These are phyloP conservation scores for Phlebiopsis gigantea DNA, from an alignment of 768 basidiomycete species.

Conservation along the genomic window DNA sequence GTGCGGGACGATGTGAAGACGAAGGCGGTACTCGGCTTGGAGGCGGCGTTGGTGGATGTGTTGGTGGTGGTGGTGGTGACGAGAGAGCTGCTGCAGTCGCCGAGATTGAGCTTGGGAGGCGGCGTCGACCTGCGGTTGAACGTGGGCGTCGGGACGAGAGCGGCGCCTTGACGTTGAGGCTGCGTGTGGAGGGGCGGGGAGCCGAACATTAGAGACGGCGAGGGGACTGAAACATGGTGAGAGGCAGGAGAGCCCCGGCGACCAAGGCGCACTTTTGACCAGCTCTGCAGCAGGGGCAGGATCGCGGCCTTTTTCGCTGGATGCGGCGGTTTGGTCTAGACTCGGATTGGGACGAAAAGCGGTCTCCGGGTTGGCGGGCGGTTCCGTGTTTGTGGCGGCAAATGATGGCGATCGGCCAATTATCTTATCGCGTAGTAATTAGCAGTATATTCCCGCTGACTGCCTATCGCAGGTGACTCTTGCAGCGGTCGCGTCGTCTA, in stretches of 20 bases:
- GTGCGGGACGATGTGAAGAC: constrained; percentile 28
- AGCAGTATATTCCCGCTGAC: neutral
- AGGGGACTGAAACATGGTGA: neutral
- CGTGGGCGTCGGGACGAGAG: neutral
- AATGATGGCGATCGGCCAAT: neutral
- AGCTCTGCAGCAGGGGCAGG: neutral
- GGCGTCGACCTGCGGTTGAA: constrained; percentile 16
- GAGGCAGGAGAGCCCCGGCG: neutral
- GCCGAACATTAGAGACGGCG: constrained; percentile 2
- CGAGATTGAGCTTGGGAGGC: constrained; percentile 21
- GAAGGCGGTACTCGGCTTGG: constrained; percentile 18
- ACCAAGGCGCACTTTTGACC: neutral
- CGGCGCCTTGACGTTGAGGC: neutral
- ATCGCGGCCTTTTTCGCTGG: neutral
- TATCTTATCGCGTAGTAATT: neutral
- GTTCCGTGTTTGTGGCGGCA: no score
- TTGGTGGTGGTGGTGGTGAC: constrained; percentile 16
- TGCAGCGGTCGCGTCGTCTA: constrained; percentile 1
- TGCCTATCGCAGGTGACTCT: neutral
- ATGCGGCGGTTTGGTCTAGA: neutral
- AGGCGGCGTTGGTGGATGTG: constrained; percentile 11
- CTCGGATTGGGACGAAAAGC: neutral
- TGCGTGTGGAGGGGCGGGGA: neutral
- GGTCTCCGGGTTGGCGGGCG: neutral
- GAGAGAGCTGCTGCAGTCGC: constrained; percentile 20